These are phyloP conservation scores for Tetrapyrgos nigripes DNA, from an alignment of 1,284 basidiomycete genomes.

Conservation along the genomic window DNA sequence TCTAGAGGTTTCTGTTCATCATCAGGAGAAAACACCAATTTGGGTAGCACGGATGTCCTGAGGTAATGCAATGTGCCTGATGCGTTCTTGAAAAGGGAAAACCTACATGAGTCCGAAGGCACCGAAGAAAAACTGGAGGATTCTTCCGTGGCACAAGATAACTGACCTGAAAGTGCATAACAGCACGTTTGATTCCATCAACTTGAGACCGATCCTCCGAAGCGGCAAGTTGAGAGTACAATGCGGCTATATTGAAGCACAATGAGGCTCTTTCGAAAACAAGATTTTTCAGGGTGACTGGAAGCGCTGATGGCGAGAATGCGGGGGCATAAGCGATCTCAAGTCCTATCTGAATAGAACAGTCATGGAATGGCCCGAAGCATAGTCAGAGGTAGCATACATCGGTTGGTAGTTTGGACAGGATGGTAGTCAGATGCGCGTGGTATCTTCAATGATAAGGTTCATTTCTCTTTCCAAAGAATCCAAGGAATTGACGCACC, in stretches of 20 bases:
- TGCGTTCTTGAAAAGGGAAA: constrained; percentile 59
- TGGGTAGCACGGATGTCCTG: constrained; percentile 61
- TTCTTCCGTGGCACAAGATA: background rate
- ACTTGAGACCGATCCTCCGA: constrained; percentile 71
- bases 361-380: background rate
- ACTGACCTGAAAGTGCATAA: constrained; percentile 74
- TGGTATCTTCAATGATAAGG: constrained; percentile 70
- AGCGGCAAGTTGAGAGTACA: constrained; percentile 78
- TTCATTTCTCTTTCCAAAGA: constrained; percentile 10
- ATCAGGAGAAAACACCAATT: constrained; percentile 55
- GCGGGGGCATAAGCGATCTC: constrained; percentile 79
- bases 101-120: constrained; percentile 4
- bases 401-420: constrained; percentile 74
- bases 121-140: background rate
- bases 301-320: constrained; percentile 63
- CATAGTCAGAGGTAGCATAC: constrained; percentile 38
- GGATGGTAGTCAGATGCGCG: constrained; percentile 80
- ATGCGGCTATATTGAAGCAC: constrained; percentile 85
- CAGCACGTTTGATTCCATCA: constrained; percentile 83
- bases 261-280: constrained; percentile 80
- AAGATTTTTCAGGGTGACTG: constrained; percentile 74
- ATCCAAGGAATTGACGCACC: constrained; percentile 44
- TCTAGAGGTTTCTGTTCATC: constrained; percentile 66
- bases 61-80: constrained; percentile 81
- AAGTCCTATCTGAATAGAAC: constrained; percentile 45